A percentile compares a stretch with the other conserved stretches of the same genome.
Conservation (phyloP, 1,284 basidiomycete species). For the Tilletia horrida region DNA sequence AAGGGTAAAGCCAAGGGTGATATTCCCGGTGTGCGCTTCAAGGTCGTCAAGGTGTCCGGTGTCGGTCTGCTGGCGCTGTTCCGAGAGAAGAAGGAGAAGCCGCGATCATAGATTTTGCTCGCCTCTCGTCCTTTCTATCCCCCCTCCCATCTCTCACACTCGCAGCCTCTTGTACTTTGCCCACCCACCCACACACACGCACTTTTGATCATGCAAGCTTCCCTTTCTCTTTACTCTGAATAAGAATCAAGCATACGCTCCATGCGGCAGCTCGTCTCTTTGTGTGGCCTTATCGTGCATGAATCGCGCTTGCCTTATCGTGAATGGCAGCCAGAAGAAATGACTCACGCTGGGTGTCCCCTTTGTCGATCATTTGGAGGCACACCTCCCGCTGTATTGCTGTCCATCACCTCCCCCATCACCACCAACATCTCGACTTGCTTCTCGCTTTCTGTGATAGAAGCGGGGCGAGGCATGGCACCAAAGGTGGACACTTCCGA, state of each 20-base stretch:
- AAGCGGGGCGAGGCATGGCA: conserved; percentile 54
- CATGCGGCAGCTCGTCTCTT: too few relatives aligned
- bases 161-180: background rate
- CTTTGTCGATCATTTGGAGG: too few relatives aligned
- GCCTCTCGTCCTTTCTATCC: background rate
- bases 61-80: conserved; percentile 70
- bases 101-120: conserved; percentile 47
- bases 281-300: too few relatives aligned
- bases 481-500: conserved; percentile 60
- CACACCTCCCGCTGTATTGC: too few relatives aligned
- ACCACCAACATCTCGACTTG: background rate
- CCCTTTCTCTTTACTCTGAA: background rate
- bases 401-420: background rate
- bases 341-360: too few relatives aligned
- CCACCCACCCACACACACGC: background rate
- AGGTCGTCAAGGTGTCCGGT: conserved; percentile 98
- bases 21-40: conserved; percentile 86
- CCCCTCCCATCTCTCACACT: background rate
- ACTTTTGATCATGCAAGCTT: background rate
- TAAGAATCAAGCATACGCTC: too few relatives aligned
- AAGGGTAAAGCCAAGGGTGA: conserved; percentile 99
- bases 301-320: too few relatives aligned
- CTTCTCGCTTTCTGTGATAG: background rate
- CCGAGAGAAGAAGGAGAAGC: conserved; percentile 50
- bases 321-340: too few relatives aligned